These are phyloP conservation scores for Lycium ferocissimum DNA, from an alignment of 257 asterid genomes.

Conservation along the genomic window DNA sequence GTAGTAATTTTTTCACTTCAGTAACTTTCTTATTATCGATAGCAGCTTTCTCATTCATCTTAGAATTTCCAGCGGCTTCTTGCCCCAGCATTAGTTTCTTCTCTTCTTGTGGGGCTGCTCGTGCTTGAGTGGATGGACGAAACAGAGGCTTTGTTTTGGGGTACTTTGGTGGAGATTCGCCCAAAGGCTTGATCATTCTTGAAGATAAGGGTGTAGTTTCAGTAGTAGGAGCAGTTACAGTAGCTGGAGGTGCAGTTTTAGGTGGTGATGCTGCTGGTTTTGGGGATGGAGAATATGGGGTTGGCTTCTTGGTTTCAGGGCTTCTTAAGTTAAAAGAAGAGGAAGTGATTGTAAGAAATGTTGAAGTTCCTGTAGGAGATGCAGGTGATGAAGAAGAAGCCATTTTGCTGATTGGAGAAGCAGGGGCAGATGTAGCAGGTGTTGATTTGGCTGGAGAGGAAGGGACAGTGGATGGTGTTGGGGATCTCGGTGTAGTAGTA, in stretches of 20 bases:
- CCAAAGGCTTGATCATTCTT: conserved; percentile 41
- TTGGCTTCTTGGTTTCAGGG: conserved; percentile 37
- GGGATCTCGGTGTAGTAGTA: conserved; percentile 33
- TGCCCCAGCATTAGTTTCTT: conserved; percentile 38
- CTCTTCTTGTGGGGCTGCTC: conserved; percentile 32
- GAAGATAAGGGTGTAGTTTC: conserved; percentile 43
- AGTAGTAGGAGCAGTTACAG: neutral
- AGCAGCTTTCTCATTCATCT: conserved; percentile 35
- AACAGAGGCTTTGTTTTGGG: conserved; percentile 40
- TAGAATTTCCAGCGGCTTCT: conserved; percentile 25
- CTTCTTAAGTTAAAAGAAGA: conserved; percentile 18
- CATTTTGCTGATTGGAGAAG: conserved; percentile 38
- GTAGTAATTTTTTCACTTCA: conserved; percentile 43
- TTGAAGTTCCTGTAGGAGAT: conserved; percentile 24
- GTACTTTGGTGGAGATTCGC: conserved; percentile 45
- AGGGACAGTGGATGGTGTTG: conserved; percentile 35
- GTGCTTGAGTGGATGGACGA: conserved; percentile 48
- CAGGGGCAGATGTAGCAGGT: conserved; percentile 19
- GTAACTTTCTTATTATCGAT: conserved; percentile 38
- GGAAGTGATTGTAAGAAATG: conserved; percentile 27
- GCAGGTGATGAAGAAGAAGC: conserved; percentile 30
- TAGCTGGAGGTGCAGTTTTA: conserved; percentile 27
- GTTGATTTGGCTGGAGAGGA: conserved; percentile 36
- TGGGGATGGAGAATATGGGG: conserved; percentile 40
- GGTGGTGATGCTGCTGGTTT: conserved; percentile 33